Percentiles rank a stretch among this genome's conserved stretches.
Evolutionary conservation across 2,329 filamentous ascomycete genomes (phyloP).

Genomic region (Neonectria magnoliae): DNA sequence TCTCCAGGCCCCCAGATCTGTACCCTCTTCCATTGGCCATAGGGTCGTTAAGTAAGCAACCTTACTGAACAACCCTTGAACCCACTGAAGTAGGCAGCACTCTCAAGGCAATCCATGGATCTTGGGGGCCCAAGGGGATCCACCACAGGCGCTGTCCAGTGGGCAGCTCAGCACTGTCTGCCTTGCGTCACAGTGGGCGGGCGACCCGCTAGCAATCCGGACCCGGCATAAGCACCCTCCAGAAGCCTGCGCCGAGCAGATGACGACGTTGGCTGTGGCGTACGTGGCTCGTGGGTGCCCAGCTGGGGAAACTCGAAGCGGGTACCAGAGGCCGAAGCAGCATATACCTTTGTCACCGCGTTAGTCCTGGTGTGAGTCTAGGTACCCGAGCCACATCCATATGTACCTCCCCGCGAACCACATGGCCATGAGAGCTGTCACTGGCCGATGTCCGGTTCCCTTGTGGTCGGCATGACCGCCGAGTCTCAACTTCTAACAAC

Average conservation of each 20-base stretch:
- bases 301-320: constrained; percentile 11
- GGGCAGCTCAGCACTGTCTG: constrained; percentile 3
- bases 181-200: constrained; percentile 21
- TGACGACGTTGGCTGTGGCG: constrained; percentile 41
- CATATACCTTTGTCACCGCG: constrained; percentile 15
- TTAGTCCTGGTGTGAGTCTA: neutral
- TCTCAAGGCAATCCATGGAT: constrained; percentile 11
- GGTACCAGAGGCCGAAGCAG: constrained; percentile 18
- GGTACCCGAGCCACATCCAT: constrained; percentile 18
- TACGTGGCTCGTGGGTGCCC: constrained; percentile 38
- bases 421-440: constrained; percentile 27
- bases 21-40: constrained; percentile 1
- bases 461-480: constrained; percentile 30
- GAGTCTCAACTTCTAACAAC: constrained; percentile 28
- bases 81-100: neutral
- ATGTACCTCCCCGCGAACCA: constrained; percentile 35
- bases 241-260: constrained; percentile 19
- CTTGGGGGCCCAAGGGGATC: constrained; percentile 6
- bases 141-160: constrained; percentile 6
- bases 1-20: constrained; percentile 16
- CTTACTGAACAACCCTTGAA: neutral
- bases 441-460: constrained; percentile 32
- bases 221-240: neutral
- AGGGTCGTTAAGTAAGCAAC: constrained; percentile 9
- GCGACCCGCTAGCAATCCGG: constrained; percentile 7